Percentiles rank a stretch among this genome's conserved stretches.
Evolutionary conservation across 805 yeast species (phyloP).

Genomic region (Lipomyces kockii): DNA sequence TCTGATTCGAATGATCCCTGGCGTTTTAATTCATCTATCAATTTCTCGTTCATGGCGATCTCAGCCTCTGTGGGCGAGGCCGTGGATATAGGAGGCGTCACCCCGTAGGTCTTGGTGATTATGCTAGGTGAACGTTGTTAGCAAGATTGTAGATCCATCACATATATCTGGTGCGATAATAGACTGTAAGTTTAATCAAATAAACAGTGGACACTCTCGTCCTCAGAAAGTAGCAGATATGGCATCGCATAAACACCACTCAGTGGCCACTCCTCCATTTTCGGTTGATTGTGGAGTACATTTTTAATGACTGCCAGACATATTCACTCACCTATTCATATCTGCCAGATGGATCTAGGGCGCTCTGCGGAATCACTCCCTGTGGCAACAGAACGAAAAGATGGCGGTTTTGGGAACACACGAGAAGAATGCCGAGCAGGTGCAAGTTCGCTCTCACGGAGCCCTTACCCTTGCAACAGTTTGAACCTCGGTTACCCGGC

Average conservation of each 20-base stretch:
- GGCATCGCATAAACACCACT: not conserved
- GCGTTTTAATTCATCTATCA: conserved; percentile 76
- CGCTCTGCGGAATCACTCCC: not conserved
- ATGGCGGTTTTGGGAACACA: too few relatives aligned
- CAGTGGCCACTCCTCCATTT: not conserved
- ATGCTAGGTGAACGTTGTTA: not conserved
- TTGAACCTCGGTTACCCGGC: too few relatives aligned
- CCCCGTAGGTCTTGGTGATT: conserved; percentile 55
- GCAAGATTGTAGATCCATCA: not conserved
- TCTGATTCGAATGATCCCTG: conserved; percentile 91
- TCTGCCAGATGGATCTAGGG: not conserved
- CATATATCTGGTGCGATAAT: not conserved
- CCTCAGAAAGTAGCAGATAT: not conserved
- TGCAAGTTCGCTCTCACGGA: too few relatives aligned
- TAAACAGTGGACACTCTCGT: not conserved
- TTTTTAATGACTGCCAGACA: not conserved
- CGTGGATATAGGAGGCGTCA: conserved; percentile 82
- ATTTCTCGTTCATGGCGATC: conserved; percentile 68
- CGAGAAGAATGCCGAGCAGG: too few relatives aligned
- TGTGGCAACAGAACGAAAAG: not conserved
- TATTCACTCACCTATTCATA: not conserved
- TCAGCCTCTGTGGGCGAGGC: conserved; percentile 85
- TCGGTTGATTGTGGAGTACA: not conserved
- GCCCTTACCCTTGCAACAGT: too few relatives aligned
- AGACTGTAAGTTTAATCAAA: not conserved